Percentiles rank a stretch among this genome's conserved stretches.
Evolutionary conservation across 768 basidiomycete genomes (phyloP).

Genomic region (Panaeolus cyanescens): DNA sequence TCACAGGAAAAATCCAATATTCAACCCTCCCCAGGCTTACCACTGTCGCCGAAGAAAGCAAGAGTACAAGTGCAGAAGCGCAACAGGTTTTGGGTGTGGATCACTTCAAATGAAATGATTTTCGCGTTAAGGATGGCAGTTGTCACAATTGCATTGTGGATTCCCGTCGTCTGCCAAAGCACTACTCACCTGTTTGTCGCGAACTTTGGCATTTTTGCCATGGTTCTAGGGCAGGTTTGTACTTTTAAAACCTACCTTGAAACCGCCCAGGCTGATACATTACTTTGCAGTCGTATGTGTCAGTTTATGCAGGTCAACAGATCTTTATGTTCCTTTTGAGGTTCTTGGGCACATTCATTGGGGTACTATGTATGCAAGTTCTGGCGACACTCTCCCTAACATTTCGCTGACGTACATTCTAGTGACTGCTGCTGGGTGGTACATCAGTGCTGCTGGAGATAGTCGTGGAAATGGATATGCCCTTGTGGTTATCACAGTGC

Average conservation of each 20-base stretch:
- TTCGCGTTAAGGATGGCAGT: slow-evolving; percentile 40
- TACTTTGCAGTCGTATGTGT: slow-evolving; percentile 31
- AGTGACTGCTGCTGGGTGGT: slow-evolving; percentile 46
- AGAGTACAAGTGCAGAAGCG: background rate
- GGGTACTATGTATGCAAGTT: slow-evolving; percentile 23
- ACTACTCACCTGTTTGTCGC: slow-evolving; percentile 44
- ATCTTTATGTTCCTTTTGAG: slow-evolving; percentile 36
- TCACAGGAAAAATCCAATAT: background rate
- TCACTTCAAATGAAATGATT: slow-evolving; percentile 37
- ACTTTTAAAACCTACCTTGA: background rate
- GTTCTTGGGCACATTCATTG: slow-evolving; percentile 32
- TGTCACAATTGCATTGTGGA: slow-evolving; percentile 43
- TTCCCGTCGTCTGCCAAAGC: slow-evolving; percentile 37
- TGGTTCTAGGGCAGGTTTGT: slow-evolving; percentile 45
- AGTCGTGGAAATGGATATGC: slow-evolving; percentile 43
- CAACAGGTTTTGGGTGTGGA: background rate
- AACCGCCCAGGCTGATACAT: background rate
- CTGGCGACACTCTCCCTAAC: background rate
- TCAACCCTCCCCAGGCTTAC: background rate
- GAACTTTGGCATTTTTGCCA: slow-evolving; percentile 44
- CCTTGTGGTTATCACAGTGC: slow-evolving; percentile 40
- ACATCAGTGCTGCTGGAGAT: slow-evolving; percentile 37
- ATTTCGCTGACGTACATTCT: background rate
- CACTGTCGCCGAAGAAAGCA: background rate
- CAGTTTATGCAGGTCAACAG: slow-evolving; percentile 46